phyloP scores from a whole-genome alignment of 306 rosid species.

The Canavalia gladiata region DNA sequence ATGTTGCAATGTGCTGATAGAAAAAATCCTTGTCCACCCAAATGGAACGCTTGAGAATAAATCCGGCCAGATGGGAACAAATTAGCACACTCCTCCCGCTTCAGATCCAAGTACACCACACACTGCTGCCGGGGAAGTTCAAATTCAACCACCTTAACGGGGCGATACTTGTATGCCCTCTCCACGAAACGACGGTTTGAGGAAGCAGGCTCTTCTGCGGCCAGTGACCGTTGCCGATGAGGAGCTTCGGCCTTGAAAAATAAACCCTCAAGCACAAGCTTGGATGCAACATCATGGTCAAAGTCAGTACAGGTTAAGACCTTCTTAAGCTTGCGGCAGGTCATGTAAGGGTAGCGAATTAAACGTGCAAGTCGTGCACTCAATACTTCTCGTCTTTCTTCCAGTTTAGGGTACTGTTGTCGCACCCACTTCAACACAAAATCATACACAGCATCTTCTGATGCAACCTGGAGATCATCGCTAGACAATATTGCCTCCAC shows the following conservation, averaged over 20 bases:
- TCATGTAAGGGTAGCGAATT: constrained; percentile 95
- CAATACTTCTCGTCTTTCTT: constrained; percentile 85
- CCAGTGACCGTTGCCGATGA: constrained; percentile 84
- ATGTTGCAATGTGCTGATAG: constrained; percentile 98
- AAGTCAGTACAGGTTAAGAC: constrained; percentile 88
- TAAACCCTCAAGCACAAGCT: constrained; percentile 89
- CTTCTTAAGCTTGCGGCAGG: constrained; percentile 91
- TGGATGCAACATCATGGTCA: constrained; percentile 85
- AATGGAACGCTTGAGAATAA: constrained; percentile 97
- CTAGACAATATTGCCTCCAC: constrained; percentile 89
- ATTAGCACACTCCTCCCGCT: constrained; percentile 84
- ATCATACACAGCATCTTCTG: constrained; percentile 97
- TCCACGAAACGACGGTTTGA: constrained; percentile 79
- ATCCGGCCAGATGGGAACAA: constrained; percentile 93
- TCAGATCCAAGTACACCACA: constrained; percentile 91
- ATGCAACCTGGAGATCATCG: constrained; percentile 95
- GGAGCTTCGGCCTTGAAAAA: constrained; percentile 97
- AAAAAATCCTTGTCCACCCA: constrained; percentile 98
- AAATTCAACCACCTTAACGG: constrained; percentile 95
- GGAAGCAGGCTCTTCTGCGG: constrained; percentile 77
- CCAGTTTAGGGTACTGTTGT: constrained; percentile 71
- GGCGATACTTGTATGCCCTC: constrained; percentile 96
- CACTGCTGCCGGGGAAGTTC: constrained; percentile 96
- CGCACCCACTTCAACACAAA: constrained; percentile 93
- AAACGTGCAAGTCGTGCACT: constrained; percentile 74